phyloP scores from a whole-genome alignment of 495 filamentous ascomycete species.

The Aspergillus affinis region DNA sequence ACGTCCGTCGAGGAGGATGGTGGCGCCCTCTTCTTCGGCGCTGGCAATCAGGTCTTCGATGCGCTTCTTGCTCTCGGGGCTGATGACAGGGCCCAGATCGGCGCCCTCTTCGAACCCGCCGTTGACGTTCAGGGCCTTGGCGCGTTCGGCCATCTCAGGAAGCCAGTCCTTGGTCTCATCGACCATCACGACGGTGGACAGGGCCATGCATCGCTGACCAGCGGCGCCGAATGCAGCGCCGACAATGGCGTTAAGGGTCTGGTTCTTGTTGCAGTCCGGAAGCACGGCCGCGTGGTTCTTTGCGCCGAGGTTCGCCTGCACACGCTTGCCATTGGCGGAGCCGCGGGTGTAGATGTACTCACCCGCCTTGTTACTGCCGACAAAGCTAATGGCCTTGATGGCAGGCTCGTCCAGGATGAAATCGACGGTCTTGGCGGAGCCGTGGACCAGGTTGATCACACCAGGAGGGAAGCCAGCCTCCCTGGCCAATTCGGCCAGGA shows the following conservation, averaged over 20 bases:
- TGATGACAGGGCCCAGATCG: constrained; percentile 95
- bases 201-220: constrained; percentile 96
- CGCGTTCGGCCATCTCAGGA: constrained; percentile 84
- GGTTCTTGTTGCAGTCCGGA: constrained; percentile 87
- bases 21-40: constrained; percentile 91
- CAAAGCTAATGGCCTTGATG: constrained; percentile 98
- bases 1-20: constrained; percentile 89
- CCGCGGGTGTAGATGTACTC: constrained; percentile 94
- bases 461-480: constrained; percentile 93
- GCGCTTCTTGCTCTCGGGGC: constrained; percentile 83
- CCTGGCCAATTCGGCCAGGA: constrained; percentile 85
- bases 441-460: constrained; percentile 94
- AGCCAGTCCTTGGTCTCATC: constrained; percentile 94
- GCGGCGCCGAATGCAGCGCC: constrained; percentile 96
- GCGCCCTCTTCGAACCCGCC: constrained; percentile 93
- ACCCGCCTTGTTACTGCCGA: constrained; percentile 93
- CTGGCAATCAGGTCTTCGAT: constrained; percentile 87
- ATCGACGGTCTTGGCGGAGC: constrained; percentile 86
- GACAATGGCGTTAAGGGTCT: constrained; percentile 81
- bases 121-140: constrained; percentile 85
- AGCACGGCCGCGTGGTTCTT: constrained; percentile 98
- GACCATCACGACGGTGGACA: constrained; percentile 91
- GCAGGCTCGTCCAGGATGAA: constrained; percentile 95
- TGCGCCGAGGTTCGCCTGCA: constrained; percentile 97
- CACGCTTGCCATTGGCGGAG: constrained; percentile 86